Percentiles rank a stretch among this genome's conserved stretches.
Conservation (phyloP, 2,329 filamentous ascomycete genomes). For the Exophiala oligosperma region DNA sequence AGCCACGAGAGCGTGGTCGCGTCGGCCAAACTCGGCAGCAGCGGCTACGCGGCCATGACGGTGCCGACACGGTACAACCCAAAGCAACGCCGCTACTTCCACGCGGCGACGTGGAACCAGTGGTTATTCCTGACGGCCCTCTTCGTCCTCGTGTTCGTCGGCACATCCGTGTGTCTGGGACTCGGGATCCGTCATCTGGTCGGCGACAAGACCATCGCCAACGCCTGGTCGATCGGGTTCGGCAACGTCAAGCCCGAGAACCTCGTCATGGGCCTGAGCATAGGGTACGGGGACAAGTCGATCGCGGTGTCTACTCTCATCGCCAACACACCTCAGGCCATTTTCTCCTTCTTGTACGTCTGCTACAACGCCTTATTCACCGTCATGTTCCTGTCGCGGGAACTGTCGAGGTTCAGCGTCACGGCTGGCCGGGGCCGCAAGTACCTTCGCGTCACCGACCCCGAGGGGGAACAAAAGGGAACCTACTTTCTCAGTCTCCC, state of each 20-base stretch:
- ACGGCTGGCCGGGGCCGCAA: slow-evolving; percentile 28
- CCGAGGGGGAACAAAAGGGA: slow-evolving; percentile 37
- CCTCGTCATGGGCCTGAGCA: slow-evolving; percentile 20
- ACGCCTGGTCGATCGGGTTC: slow-evolving; percentile 23
- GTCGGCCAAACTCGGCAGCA: slow-evolving; percentile 18
- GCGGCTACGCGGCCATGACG: not conserved
- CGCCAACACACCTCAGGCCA: slow-evolving; percentile 38
- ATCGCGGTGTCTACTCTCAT: slow-evolving; percentile 29
- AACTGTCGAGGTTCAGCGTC: slow-evolving; percentile 46
- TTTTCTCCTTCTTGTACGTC: slow-evolving; percentile 40
- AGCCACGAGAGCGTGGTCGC: slow-evolving; percentile 25
- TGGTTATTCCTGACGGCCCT: slow-evolving; percentile 24
- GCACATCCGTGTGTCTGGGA: slow-evolving; percentile 15
- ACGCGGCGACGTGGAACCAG: slow-evolving; percentile 23
- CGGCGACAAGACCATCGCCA: slow-evolving; percentile 24
- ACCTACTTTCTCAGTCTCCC: slow-evolving; percentile 48
- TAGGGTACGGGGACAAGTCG: slow-evolving; percentile 18
- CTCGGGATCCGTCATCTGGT: slow-evolving; percentile 18
- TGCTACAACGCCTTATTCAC: slow-evolving; percentile 43
- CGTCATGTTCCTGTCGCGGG: slow-evolving; percentile 46
- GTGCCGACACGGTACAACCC: slow-evolving; percentile 21
- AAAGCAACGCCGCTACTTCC: slow-evolving; percentile 18
- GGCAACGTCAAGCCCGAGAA: slow-evolving; percentile 16
- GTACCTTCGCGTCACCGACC: slow-evolving; percentile 40
- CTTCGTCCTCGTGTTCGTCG: slow-evolving; percentile 15